Conservation (phyloP, 1,284 basidiomycete genomes). For the Ganoderma lucidum region DNA sequence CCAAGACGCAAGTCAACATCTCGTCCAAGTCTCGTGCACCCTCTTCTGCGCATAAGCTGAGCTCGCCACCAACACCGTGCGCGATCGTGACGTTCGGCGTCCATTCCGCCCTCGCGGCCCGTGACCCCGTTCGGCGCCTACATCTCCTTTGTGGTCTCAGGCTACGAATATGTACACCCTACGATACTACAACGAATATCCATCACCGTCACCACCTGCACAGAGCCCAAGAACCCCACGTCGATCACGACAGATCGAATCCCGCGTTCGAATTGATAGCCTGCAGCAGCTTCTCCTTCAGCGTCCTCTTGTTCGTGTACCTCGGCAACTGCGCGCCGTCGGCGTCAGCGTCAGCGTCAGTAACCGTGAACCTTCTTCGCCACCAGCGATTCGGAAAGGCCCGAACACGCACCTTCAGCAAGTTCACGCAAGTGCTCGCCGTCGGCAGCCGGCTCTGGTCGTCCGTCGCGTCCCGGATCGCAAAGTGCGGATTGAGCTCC, state of each 20-base stretch:
- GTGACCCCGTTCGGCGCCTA: not conserved
- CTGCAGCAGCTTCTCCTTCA: slow-evolving; percentile 84
- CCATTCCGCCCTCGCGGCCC: not conserved
- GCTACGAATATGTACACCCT: no score
- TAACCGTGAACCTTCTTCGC: not conserved
- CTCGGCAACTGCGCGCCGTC: slow-evolving; percentile 62
- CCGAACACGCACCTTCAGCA: slow-evolving; percentile 69
- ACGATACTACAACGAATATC: not conserved
- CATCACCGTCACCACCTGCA: not conserved
- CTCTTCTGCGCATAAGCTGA: no score
- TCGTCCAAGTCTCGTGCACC: not conserved
- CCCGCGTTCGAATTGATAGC: slow-evolving; percentile 88
- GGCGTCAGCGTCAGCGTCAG: no score
- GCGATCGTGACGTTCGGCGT: not conserved
- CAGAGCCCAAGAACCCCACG: not conserved
- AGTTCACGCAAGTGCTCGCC: slow-evolving; percentile 86
- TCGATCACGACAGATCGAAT: slow-evolving; percentile 81
- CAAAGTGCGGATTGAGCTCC: slow-evolving; percentile 86
- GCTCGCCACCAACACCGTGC: not conserved
- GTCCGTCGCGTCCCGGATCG: slow-evolving; percentile 79
- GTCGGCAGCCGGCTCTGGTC: slow-evolving; percentile 85
- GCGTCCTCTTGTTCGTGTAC: slow-evolving; percentile 66
- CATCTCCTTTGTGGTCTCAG: no score
- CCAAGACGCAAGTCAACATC: not conserved
- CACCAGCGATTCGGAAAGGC: not conserved